Conservation (phyloP, 352 stramenopile genomes). For the Phytophthora ramorum region DNA sequence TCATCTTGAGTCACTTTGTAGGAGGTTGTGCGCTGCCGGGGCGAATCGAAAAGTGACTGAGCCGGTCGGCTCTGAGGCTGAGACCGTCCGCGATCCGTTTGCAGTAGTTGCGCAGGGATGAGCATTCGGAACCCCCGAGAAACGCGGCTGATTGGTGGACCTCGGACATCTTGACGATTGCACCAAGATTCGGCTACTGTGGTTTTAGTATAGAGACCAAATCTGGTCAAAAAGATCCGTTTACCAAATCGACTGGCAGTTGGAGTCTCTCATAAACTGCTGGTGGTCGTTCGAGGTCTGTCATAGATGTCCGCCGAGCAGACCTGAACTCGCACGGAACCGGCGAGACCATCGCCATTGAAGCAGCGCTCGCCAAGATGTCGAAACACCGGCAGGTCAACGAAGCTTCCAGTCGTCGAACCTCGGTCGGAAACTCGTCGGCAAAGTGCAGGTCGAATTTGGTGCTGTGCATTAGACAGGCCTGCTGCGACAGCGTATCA, state of each 20-base stretch:
- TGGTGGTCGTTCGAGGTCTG: neutral
- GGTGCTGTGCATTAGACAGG: too few relatives aligned
- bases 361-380: neutral
- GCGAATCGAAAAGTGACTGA: slow-evolving; percentile 24
- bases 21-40: slow-evolving; percentile 2
- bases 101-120: slow-evolving; percentile 21
- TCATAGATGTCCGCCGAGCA: neutral
- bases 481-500: slow-evolving; percentile 2
- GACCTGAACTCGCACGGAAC: neutral
- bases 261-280: slow-evolving; percentile 4
- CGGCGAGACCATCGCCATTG: neutral
- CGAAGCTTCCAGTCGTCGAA: neutral
- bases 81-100: slow-evolving; percentile 25
- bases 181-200: neutral
- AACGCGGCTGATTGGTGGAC: slow-evolving; percentile 14
- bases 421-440: neutral
- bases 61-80: neutral
- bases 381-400: neutral
- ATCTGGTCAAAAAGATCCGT: slow-evolving; percentile 1
- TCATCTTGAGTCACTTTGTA: slow-evolving; percentile 13
- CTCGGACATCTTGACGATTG: slow-evolving; percentile 13
- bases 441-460: too few relatives aligned
- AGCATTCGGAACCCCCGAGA: slow-evolving; percentile 28
- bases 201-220: neutral
- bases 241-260: neutral